phyloP scores from a whole-genome alignment of 2,329 filamentous ascomycete species.

The Calonectria pseudoreteaudii region DNA sequence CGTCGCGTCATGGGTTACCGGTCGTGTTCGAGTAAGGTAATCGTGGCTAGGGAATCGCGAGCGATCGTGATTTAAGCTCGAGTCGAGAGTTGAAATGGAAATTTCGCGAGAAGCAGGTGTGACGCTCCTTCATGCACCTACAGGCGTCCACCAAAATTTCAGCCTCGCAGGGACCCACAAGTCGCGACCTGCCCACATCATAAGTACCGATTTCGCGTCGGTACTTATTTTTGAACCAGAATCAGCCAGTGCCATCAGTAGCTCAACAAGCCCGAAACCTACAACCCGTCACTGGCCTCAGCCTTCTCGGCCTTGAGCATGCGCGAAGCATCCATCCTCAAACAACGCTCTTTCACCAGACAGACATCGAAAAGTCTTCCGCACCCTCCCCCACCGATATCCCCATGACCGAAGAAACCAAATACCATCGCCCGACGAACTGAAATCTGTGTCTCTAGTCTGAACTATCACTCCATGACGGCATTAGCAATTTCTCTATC shows the following conservation, averaged over 20 bases:
- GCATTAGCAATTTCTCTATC: constrained; percentile 17
- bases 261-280: constrained; percentile 13
- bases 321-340: not conserved
- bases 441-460: no score
- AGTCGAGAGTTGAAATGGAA: constrained; percentile 27
- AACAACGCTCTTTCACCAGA: not conserved
- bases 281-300: constrained; percentile 25
- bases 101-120: constrained; percentile 32
- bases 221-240: constrained; percentile 23
- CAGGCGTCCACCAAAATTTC: constrained; percentile 46
- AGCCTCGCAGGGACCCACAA: constrained; percentile 48
- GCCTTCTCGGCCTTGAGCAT: constrained; percentile 37
- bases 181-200: constrained; percentile 34
- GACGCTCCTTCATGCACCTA: constrained; percentile 35
- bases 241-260: constrained; percentile 2
- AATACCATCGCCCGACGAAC: not conserved
- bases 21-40: constrained; percentile 9
- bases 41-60: constrained; percentile 23
- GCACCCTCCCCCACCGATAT: not conserved
- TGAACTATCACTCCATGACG: constrained; percentile 21
- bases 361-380: not conserved
- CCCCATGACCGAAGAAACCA: not conserved
- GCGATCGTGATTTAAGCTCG: constrained; percentile 25
- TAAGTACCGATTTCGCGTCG: constrained; percentile 24
- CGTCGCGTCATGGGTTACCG: constrained; percentile 38